These are phyloP conservation scores for Geranium brycei DNA, from an alignment of 345 rosid species.

Conservation along the genomic window DNA sequence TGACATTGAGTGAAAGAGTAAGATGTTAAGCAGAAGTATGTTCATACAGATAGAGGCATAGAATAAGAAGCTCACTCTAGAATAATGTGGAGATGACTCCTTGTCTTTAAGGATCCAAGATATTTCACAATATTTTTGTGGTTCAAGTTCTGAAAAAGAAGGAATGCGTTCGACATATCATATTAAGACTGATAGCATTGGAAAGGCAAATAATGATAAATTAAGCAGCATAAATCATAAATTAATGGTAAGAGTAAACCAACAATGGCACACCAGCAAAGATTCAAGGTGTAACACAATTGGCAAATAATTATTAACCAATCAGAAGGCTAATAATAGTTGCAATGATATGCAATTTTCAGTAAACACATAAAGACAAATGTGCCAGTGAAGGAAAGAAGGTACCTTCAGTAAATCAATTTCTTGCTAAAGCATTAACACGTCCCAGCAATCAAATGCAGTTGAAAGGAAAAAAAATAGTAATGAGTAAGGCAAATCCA, in stretches of 20 bases:
- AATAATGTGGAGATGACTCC: constrained; percentile 85
- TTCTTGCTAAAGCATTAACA: constrained; percentile 67
- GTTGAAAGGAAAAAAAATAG: constrained; percentile 18
- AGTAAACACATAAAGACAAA: not conserved
- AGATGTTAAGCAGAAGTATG: constrained; percentile 7
- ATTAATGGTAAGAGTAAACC: not conserved
- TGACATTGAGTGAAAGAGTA: constrained; percentile 8
- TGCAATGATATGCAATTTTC: not conserved
- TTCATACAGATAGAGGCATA: not conserved
- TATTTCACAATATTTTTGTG: constrained; percentile 98
- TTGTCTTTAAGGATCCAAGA: constrained; percentile 92
- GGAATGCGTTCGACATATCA: constrained; percentile 7
- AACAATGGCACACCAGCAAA: not conserved
- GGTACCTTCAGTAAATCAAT: constrained; percentile 91
- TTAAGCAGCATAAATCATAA: not conserved
- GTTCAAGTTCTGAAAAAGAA: constrained; percentile 64
- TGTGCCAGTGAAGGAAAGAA: not conserved
- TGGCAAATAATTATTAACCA: not conserved
- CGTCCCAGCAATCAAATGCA: constrained; percentile 17
- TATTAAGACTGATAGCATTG: constrained; percentile 5
- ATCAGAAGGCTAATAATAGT: not conserved
- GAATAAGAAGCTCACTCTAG: constrained; percentile 68
- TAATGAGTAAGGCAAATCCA: constrained; percentile 23
- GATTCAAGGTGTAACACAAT: not conserved
- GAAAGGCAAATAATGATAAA: constrained; percentile 1